Evolutionary conservation across 345 rosid genomes (phyloP), one percentile per base, ranked within the genome.

Genomic region (Durio zibethinus): DNA sequence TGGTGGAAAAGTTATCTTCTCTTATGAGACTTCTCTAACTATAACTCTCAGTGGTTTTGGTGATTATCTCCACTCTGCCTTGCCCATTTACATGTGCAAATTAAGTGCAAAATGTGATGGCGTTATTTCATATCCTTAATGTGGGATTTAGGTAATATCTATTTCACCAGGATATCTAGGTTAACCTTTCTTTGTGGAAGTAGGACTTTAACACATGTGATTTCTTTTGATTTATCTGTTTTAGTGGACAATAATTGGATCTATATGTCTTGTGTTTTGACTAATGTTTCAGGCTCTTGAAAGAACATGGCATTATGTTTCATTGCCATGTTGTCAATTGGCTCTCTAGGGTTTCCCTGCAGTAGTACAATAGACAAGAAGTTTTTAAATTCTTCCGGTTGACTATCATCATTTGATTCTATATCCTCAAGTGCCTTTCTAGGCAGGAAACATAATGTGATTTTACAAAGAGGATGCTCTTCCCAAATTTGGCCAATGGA

Each of bases 401-500:
- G 85, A 82, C 47, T 91, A 78, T 87, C 97, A 6, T 92, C 97
- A 70, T 73, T 89, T 23, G 87, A 93, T 56, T 88, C 95, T 65
- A 79, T 89, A 77, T 88, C 96, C 62, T 85, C 91, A 8, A 80
- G 73, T 47, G 21, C 78, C 81, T 75, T 93, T 4, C 83, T 90
- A 21, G 88, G 89, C 35, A 83, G 87, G 79, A 87, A 87, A 50
- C 94, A 83, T 48, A 86, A 69, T 72, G 87, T 83, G 54, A 86
- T 82, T 33, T 83, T 87, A 15, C 83, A 84, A 16, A 90, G 83
- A 80, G 73, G 88, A 14, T 77, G 80, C 7, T 73, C 86, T 27
- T 84, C 89, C 14, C 88, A 84, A 83, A 82, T 94, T 10, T 88
- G 66, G 81, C 97, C 97, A 60, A 69, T 27, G 73, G 97, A 98